These are phyloP conservation scores for Tagetes erecta DNA, from an alignment of 129 eudicot species.

Conservation along the genomic window DNA sequence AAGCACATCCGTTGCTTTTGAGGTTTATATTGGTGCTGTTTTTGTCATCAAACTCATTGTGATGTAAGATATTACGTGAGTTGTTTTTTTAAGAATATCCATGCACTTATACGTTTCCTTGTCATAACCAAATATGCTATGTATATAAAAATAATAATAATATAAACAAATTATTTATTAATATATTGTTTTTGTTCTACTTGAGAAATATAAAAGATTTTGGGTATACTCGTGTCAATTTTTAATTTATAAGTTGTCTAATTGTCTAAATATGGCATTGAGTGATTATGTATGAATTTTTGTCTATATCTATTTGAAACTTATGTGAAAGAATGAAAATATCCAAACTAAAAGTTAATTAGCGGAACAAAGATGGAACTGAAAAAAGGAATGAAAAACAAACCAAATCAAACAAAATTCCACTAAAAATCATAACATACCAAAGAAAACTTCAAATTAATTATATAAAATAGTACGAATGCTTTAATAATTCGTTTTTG, in stretches of 20 bases:
- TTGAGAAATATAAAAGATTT: constrained; percentile 6
- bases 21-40: constrained; percentile 32
- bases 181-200: background rate
- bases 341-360: background rate
- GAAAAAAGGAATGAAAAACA: background rate
- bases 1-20: constrained; percentile 33
- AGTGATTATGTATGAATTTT: background rate
- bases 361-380: background rate
- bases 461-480: background rate
- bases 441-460: background rate
- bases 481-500: constrained; percentile 10
- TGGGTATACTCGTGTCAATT: background rate
- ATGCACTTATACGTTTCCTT: constrained; percentile 31
- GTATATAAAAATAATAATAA: background rate
- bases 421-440: background rate
- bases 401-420: constrained; percentile 6
- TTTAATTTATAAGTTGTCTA: background rate
- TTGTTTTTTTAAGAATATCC: constrained; percentile 36
- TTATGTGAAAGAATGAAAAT: background rate
- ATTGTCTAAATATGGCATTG: background rate
- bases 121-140: background rate
- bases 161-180: too few relatives aligned
- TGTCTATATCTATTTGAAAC: constrained; percentile 8
- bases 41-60: constrained; percentile 21
- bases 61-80: constrained; percentile 27